Evolutionary conservation across 768 basidiomycete species (phyloP), one percentile per base, ranked within the genome.

Genomic region (Serendipita sp.): DNA sequence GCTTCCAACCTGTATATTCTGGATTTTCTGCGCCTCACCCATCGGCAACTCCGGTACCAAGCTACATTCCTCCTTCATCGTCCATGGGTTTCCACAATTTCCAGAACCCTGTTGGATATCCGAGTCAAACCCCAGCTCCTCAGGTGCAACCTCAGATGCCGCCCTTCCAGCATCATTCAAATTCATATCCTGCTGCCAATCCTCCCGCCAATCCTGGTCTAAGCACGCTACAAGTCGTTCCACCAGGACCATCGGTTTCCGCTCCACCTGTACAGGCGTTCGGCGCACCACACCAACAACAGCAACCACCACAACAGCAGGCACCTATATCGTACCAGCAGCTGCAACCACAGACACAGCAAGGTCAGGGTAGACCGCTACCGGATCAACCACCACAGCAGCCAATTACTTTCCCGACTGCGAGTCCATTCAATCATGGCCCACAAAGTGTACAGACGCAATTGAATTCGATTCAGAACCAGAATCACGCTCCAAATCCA

Each of bases 301-400:
- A 26, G 22, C 61, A 50, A 24, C 17, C 64, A 42, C 16, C 48
- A 44, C 38, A 22, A 56, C 34, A 34, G 14, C 65, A 67, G 42
- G 42, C 42, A 33, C 62, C 43, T 26, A 31, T 22, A 16, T 62
- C 61, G 42, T 62, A 63, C 43, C 61, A 56, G 42, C 66, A 62
- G 45, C 7, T 44, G 11, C 62, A 51, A 7, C 56, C 44, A 20
- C 26, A 26, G 22, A 17, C 20, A 30, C 41, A 34, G 28, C 51
- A 34, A 16, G 42, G 30, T 33, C 66, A 63, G 31, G 17, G 61
- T 42, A 22, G 62, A 20, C 60, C 66, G 30, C 58, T 50, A 16
- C 62, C 66, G 7, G 50, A 63, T 31, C 64, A 56, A 45, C 44
- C 53, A 9, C 53, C 14, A 14, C 53, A 58, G 20, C 24, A n/a